phyloP scores from a whole-genome alignment of 2,329 filamentous ascomycete genomes.

The Cladosporium sphaerospermum region DNA sequence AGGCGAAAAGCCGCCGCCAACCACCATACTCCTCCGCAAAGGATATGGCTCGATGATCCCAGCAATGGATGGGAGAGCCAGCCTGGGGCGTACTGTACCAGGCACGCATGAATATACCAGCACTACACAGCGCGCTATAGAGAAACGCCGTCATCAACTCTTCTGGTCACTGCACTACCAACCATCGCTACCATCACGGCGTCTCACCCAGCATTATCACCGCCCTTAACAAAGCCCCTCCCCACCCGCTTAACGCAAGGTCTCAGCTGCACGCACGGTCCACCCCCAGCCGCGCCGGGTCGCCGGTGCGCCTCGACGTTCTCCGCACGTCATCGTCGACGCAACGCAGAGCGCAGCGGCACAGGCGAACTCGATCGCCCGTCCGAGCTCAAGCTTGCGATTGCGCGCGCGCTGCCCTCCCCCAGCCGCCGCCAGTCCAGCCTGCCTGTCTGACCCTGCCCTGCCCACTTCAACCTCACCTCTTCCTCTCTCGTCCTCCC shows the following conservation, averaged over 20 bases:
- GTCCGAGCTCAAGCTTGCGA: slow-evolving; percentile 10
- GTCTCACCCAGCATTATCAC: no score
- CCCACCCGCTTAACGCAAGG: no score
- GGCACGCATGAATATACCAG: neutral
- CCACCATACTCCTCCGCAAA: no score
- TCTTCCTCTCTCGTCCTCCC: neutral
- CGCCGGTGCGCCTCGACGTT: neutral
- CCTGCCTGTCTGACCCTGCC: neutral
- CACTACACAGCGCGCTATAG: no score
- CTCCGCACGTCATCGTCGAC: neutral
- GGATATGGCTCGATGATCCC: no score
- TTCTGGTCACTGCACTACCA: no score
- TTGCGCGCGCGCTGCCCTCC: slow-evolving; percentile 1
- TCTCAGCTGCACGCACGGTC: no score
- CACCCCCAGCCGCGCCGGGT: no score
- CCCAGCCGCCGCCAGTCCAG: slow-evolving; percentile 5
- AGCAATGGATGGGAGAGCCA: neutral
- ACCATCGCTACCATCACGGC: no score
- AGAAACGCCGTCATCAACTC: no score
- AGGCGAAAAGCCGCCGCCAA: neutral
- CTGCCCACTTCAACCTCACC: neutral
- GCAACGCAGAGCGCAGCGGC: no score
- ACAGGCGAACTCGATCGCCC: neutral
- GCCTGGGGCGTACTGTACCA: neutral
- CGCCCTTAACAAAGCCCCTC: no score